These are phyloP conservation scores for Leccinum pallidistipes DNA, from an alignment of 1,284 basidiomycete species.

Conservation along the genomic window DNA sequence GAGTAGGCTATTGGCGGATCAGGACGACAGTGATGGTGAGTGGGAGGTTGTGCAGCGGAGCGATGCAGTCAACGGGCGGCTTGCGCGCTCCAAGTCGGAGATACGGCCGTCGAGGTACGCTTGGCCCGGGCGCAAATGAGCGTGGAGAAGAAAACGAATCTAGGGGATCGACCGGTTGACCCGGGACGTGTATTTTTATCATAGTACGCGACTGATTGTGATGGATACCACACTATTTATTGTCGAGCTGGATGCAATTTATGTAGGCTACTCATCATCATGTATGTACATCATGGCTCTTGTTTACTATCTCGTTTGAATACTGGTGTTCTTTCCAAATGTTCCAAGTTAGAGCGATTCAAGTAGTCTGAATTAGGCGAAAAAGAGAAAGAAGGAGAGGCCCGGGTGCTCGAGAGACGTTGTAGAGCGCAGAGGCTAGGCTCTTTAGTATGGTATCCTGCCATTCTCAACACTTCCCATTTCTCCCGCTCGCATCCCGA, in stretches of 20 bases:
- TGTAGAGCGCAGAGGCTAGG: too few species aligned
- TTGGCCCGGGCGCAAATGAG: slow-evolving; percentile 17
- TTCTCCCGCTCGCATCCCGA: too few species aligned
- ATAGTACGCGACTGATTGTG: not conserved
- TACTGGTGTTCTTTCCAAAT: not conserved
- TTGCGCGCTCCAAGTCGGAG: slow-evolving; percentile 31
- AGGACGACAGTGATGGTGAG: not conserved
- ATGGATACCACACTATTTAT: slow-evolving; percentile 7
- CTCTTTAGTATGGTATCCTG: too few species aligned
- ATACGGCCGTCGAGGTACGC: slow-evolving; percentile 20
- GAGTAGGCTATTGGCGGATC: slow-evolving; percentile 20
- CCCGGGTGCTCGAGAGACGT: not conserved
- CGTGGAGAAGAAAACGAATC: not conserved
- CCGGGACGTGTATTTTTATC: not conserved
- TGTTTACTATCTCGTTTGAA: not conserved
- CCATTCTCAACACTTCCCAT: too few species aligned
- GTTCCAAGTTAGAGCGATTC: not conserved
- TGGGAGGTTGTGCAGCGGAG: slow-evolving; percentile 22
- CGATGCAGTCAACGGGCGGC: slow-evolving; percentile 9
- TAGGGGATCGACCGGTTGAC: not conserved
- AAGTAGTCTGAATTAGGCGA: not conserved
- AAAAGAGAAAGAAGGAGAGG: too few species aligned
- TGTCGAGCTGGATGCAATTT: not conserved
- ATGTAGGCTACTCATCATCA: not conserved
- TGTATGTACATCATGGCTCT: not conserved